Conservation (phyloP, 1,139 yeast species). For the Lipomyces yarrowii region DNA sequence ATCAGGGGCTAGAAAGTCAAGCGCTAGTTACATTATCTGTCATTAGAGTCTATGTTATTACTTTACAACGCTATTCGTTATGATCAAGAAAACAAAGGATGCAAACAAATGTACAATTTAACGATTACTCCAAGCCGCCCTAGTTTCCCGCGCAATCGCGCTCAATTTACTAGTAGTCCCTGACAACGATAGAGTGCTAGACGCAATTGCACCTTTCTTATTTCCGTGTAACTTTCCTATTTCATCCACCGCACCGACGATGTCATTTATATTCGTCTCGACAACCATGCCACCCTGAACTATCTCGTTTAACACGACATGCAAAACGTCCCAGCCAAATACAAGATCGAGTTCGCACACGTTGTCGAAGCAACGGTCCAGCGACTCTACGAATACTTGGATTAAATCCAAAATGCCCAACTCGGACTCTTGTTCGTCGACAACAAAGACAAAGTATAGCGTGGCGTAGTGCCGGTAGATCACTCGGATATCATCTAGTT, state of each 20-base stretch:
- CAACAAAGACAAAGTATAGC: slow-evolving; percentile 88
- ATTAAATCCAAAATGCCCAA: slow-evolving; percentile 90
- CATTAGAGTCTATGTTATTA: slow-evolving; percentile 21
- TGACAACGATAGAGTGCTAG: slow-evolving; percentile 27
- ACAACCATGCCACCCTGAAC: slow-evolving; percentile 99
- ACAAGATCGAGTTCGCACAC: slow-evolving; percentile 95
- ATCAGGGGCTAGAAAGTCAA: slow-evolving; percentile 24
- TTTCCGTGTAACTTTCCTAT: slow-evolving; percentile 30
- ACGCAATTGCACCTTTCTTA: slow-evolving; percentile 27
- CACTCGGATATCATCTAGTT: slow-evolving; percentile 68
- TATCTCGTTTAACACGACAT: slow-evolving; percentile 81
- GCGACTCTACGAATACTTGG: slow-evolving; percentile 94
- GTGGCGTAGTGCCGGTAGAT: slow-evolving; percentile 96
- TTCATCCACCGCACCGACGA: slow-evolving; percentile 65
- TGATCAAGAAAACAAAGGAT: no score
- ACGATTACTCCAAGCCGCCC: slow-evolving; percentile 32
- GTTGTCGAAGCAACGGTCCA: slow-evolving; percentile 88
- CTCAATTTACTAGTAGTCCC: slow-evolving; percentile 24
- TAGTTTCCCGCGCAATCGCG: slow-evolving; percentile 28
- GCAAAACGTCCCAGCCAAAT: slow-evolving; percentile 90
- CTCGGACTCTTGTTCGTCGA: slow-evolving; percentile 86
- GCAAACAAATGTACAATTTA: slow-evolving; percentile 5
- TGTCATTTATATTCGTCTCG: slow-evolving; percentile 80
- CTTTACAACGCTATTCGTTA: not conserved
- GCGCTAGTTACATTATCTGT: not conserved